Base-by-base conservation (phyloP, 805 yeast genomes). In the Kodamaea restingae region DNA sequence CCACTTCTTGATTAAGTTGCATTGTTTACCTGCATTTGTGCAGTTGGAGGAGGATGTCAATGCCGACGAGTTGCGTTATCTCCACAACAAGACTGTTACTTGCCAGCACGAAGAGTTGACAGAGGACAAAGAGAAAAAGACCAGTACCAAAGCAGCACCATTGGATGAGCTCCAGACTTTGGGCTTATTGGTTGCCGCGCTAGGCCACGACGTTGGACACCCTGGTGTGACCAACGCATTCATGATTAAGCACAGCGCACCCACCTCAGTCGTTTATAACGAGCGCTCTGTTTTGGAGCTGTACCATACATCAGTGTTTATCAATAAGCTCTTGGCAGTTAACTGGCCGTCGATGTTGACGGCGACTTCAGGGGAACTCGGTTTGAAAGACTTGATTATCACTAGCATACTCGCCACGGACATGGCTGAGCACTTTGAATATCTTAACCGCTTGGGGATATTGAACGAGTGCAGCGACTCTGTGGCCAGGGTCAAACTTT, bases 151-250 rank as follows among this genome's bases (percentile, higher is more conserved):
- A 8, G 36, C 12, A 7, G 24, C 18, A 2, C 20, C 36, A 15
- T 35, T 66, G 35, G 63, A 56, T 42, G 54, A 62, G 3, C 39
- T 61, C 21, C 82, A 82, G 48, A 68, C 73, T 2, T 62, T 84
- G 34, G 76, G 84, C 1, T 61, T 88, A 18, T 71, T 86, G 24
- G 66, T 90, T 9, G 85, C 96, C 0, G 93, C 96, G 1, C 63
- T 90, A 31, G 98, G 98, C 38, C 98, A 93, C 63, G 98, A 93
- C 60, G 79, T 86, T 22, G 95, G 96, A 15, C 98, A 93, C 60
- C 98, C 98, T 0, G 98, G 98, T 2, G 78, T 88, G n/a, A 88
- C 95, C 10, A 87, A 88, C 58, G 76, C 78, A 26, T 79, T 88
- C 47, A 64, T 91, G 57, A 64, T 69, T 17, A 67, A 75, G 42